These are phyloP conservation scores for Sclerotinia minor DNA, from an alignment of 2,329 filamentous ascomycete species.

Conservation along the genomic window DNA sequence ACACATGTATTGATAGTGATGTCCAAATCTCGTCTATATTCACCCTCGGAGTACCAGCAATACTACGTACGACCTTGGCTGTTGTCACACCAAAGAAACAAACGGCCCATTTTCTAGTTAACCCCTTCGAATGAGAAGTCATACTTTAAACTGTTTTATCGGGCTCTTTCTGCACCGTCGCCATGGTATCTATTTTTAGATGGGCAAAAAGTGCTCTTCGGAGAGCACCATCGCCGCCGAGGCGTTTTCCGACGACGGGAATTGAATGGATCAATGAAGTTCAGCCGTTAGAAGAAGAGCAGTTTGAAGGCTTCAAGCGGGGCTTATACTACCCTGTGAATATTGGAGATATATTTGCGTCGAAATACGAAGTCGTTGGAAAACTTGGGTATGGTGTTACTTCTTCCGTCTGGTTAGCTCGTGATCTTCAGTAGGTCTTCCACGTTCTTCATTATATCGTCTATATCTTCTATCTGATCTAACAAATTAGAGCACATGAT, in stretches of 20 bases:
- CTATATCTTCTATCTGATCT: background rate
- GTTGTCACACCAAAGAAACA: too few species aligned
- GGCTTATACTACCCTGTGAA: background rate
- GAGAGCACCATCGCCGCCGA: background rate
- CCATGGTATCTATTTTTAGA: slow-evolving; percentile 5
- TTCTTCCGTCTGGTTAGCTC: slow-evolving; percentile 32
- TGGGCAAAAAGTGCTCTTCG: background rate
- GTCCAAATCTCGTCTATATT: too few species aligned
- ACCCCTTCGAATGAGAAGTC: too few species aligned
- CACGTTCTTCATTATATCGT: background rate
- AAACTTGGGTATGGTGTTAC: slow-evolving; percentile 32
- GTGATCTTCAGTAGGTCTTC: slow-evolving; percentile 29
- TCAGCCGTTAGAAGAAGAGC: background rate
- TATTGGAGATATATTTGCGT: slow-evolving; percentile 29
- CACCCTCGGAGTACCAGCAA: too few species aligned
- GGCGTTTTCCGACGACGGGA: background rate
- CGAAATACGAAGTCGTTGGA: slow-evolving; percentile 32
- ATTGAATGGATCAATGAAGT: background rate
- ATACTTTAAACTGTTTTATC: too few species aligned
- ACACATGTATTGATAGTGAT: too few species aligned
- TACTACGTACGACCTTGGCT: too few species aligned
- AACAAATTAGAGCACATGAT: slow-evolving; percentile 13
- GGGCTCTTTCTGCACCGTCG: too few species aligned
- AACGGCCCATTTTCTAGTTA: too few species aligned
- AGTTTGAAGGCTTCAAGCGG: background rate